Base-by-base conservation (phyloP, 2,329 filamentous ascomycete species). In the Leptographium radiaticola region DNA sequence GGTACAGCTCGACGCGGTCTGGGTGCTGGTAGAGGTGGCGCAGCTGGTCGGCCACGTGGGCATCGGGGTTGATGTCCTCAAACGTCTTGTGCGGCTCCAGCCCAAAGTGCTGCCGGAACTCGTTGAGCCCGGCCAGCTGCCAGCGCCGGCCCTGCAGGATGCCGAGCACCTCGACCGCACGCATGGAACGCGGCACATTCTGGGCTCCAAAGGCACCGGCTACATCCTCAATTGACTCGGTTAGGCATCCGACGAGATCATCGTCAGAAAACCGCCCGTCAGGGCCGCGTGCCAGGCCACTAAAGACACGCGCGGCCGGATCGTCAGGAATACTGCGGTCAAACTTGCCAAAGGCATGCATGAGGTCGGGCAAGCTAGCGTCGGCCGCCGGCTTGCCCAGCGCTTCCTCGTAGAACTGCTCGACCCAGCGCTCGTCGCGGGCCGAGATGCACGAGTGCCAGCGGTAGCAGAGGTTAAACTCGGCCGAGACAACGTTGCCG, bases 381-480 rank as follows among this genome's bases (percentile, higher is more conserved):
- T 78, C 68, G 45, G 74, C 63, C 15, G 76, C 68, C 54, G 81
- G 69, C 66, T 82, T 81, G 49, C 76, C 75, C 58, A 89, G 81
- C 1, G 87, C 66, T 44, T 78, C 69, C 1, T 70, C 66, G 63
- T 86, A 89, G 57, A 87, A 75, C 13, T 83, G 73, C 60, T 89
- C 76, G 25, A 88, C 85, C 87, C 88, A 94, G 59, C 82, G 75
- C 63, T 93, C 88, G 62, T 95, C 89, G 58, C 79, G 81, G 55
- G 81, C 77, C 1, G 71, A 80, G 60, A 93, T 86, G 60, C 84
- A 83, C 4, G 87, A 88, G 70, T 94, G 88, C 87, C 88, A 94
- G 58, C 88, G 77, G 66, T 95, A 94, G 60, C 86, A 85, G 11
- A 95, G 75, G 64, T 93, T 94, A 74, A 95, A 95, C 70, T 95